Base-by-base conservation (phyloP, 768 basidiomycete species). In the Cyathus striatus region DNA sequence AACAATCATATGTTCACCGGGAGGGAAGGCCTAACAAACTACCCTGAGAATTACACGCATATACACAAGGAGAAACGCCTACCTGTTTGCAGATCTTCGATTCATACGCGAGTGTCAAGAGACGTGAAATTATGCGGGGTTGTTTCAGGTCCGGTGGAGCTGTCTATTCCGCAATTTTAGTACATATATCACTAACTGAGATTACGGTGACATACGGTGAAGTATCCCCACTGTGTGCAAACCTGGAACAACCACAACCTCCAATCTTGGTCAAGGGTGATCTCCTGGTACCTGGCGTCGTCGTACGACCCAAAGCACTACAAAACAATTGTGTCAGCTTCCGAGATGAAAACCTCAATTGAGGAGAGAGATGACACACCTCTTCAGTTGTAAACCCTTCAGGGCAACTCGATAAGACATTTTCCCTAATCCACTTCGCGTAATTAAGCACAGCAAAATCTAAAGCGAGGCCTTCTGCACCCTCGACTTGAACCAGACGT, bases 191-290 rank as follows among this genome's bases (percentile, higher is more conserved):
- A 5, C n/a, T 17, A 12, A 10, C 9, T 32, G 2, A 38, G 1
- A 13, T 23, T 34, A 43, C 21, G 42, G 32, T 38, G 23, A 18
- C 78, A 24, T 52, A 87, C 90, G 23, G 73, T 81, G 59, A 95
- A 93, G 62, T 90, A 99, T 2, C 93, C 95, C 95, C 95, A 97
- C 54, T 95, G 79, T 0, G 90, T 92, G 68, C 91, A 93, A 41
- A 91, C 88, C 64, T 90, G 93, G 74, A 91, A 95, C 4, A 70
- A 51, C 94, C 94, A 97, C 10, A 84, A 64, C 32, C 90, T 75
- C 94, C 94, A 97, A 4, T 73, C 75, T 52, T 90, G 77, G 44
- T 79, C 71, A 6, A 91, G 59, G 9, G 73, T 75, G 1, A 74
- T 79, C 10, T 72, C 68, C 49, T 73, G 71, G 62, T 77, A 95